Conservation (phyloP, 768 basidiomycete genomes). For the Boletus tylopilopsis region DNA sequence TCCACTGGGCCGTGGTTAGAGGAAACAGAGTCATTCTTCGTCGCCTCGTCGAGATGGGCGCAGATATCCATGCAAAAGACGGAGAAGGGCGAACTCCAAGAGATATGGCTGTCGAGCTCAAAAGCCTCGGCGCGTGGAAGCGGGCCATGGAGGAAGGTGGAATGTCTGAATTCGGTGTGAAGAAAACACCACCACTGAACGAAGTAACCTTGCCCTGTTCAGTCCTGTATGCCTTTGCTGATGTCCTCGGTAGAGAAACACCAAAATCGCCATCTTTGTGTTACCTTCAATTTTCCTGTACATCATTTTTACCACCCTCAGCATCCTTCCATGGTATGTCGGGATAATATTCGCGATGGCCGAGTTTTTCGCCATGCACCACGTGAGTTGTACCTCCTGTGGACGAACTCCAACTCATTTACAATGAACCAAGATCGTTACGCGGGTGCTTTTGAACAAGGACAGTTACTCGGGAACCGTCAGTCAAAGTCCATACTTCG, state of each 20-base stretch:
- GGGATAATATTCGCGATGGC: conserved; percentile 79
- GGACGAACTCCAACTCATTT: conserved; percentile 2
- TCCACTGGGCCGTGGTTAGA: conserved; percentile 97
- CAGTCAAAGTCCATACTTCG: conserved; percentile 87
- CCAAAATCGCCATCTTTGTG: conserved; percentile 72
- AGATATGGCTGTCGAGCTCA: conserved; percentile 94
- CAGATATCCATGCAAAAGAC: conserved; percentile 77
- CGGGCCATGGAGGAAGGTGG: conserved; percentile 87
- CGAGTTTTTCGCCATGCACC: conserved; percentile 91
- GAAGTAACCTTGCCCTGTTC: conserved; percentile 47
- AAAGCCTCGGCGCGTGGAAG: conserved; percentile 87
- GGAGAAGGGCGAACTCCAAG: conserved; percentile 81
- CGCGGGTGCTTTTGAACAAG: conserved; percentile 81
- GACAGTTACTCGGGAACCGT: conserved; percentile 79
- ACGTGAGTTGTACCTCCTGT: conserved; percentile 51
- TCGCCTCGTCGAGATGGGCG: conserved; percentile 80
- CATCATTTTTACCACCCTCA: conserved; percentile 79
- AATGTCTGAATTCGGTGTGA: conserved; percentile 69
- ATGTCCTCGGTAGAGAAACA: conserved; percentile 56
- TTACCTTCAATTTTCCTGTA: conserved; percentile 78
- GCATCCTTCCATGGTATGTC: conserved; percentile 86
- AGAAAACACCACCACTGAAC: conserved; percentile 62
- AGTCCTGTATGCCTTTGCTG: not conserved
- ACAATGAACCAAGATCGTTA: conserved; percentile 57
- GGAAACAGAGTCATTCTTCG: conserved; percentile 89